These are phyloP conservation scores for Penicillium egyptiacum DNA, from an alignment of 495 filamentous ascomycete genomes.

Conservation along the genomic window DNA sequence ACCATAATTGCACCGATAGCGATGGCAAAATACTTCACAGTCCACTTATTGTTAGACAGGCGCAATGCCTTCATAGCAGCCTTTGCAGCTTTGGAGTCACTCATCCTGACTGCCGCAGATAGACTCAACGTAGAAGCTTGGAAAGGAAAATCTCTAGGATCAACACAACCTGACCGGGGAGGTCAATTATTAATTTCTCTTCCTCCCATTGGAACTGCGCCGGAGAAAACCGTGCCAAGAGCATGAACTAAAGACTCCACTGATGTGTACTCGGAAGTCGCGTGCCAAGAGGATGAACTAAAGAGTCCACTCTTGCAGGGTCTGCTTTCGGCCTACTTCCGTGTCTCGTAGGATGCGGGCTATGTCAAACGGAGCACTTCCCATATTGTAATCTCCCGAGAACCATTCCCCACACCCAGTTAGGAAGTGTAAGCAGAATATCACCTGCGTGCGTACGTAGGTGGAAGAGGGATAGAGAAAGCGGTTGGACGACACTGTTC, in stretches of 20 bases:
- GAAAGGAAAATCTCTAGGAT: not conserved
- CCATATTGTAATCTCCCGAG: not conserved
- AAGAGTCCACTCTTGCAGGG: not conserved
- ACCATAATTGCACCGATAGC: slow-evolving; percentile 48
- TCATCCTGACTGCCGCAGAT: not conserved
- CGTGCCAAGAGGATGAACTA: too few relatives aligned
- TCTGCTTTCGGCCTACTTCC: not conserved
- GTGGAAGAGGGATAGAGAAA: not conserved
- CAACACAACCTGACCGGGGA: not conserved
- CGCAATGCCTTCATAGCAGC: slow-evolving; percentile 10
- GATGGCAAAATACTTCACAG: slow-evolving; percentile 43
- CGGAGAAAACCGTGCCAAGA: not conserved
- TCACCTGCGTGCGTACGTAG: not conserved
- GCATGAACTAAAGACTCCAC: not conserved
- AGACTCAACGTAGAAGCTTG: not conserved
- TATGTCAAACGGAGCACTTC: not conserved
- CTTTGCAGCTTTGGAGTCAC: slow-evolving; percentile 1
- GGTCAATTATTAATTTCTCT: not conserved
- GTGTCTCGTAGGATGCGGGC: not conserved
- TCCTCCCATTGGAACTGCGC: not conserved
- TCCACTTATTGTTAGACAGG: slow-evolving; percentile 30
- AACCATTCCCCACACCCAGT: not conserved
- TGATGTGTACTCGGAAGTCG: too few relatives aligned
- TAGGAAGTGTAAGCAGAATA: not conserved
- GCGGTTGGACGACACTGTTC: not conserved